These are phyloP conservation scores for Candida arabinofermentans DNA, from an alignment of 805 yeast genomes.

Conservation along the genomic window DNA sequence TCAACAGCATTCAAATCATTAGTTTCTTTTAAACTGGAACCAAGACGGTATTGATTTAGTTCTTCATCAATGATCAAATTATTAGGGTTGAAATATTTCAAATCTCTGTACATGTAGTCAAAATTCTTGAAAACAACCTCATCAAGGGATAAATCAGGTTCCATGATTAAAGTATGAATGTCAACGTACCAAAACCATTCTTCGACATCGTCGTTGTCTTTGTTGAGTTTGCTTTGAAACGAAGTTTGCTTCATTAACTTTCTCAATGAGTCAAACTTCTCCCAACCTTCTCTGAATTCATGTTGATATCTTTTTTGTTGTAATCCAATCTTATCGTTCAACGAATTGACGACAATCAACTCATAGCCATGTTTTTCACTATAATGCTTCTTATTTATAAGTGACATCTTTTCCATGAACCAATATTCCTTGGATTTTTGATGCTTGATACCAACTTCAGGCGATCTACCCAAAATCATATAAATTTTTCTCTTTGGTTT, in stretches of 20 bases:
- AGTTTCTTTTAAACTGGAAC: slow-evolving; percentile 20
- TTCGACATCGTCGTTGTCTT: slow-evolving; percentile 21
- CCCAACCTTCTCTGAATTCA: slow-evolving; percentile 47
- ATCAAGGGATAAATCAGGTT: slow-evolving; percentile 34
- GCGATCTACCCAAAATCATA: slow-evolving; percentile 36
- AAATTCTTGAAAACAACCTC: slow-evolving; percentile 31
- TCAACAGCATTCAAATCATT: slow-evolving; percentile 32
- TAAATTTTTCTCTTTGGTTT: slow-evolving; percentile 31
- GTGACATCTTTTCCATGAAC: slow-evolving; percentile 45
- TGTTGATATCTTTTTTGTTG: slow-evolving; percentile 45
- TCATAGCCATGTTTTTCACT: slow-evolving; percentile 47
- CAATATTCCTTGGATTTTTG: slow-evolving; percentile 38
- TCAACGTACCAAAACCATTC: slow-evolving; percentile 43
- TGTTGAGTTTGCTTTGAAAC: slow-evolving; percentile 5
- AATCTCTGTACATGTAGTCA: slow-evolving; percentile 29
- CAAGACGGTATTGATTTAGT: slow-evolving; percentile 15
- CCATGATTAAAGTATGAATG: slow-evolving; percentile 38
- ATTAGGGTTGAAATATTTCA: slow-evolving; percentile 35
- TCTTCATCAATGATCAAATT: slow-evolving; percentile 30
- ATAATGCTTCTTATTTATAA: slow-evolving; percentile 44
- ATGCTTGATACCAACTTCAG: slow-evolving; percentile 37
- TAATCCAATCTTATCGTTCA: slow-evolving; percentile 35
- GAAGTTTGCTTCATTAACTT: slow-evolving; percentile 32
- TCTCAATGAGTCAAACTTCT: slow-evolving; percentile 35
- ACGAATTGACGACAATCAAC: slow-evolving; percentile 32